phyloP scores from a whole-genome alignment of 768 basidiomycete genomes.

The Paxillus rubicundulus region DNA sequence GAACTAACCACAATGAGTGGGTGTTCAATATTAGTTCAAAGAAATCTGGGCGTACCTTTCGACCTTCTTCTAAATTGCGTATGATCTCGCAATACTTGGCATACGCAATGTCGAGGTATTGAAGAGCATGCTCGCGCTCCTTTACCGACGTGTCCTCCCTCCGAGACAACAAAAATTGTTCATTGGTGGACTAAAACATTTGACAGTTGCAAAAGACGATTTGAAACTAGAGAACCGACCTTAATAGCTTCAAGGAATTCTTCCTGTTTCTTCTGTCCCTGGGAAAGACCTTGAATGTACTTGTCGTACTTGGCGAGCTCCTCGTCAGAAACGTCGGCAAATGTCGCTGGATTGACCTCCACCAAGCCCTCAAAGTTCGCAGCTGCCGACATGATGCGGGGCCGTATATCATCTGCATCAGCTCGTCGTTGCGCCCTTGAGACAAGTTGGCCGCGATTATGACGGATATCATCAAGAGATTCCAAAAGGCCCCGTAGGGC shows the following conservation, averaged over 20 bases:
- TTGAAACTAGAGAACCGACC: slow-evolving; percentile 41
- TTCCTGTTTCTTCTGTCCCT: slow-evolving; percentile 58
- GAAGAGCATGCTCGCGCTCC: slow-evolving; percentile 77
- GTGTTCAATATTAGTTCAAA: background rate
- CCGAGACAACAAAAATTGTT: slow-evolving; percentile 70
- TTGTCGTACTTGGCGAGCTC: slow-evolving; percentile 81
- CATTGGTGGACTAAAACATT: slow-evolving; percentile 54
- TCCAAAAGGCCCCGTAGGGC: slow-evolving; percentile 73
- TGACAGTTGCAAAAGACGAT: background rate
- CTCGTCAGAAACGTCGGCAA: slow-evolving; percentile 77
- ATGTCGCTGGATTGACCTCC: slow-evolving; percentile 81
- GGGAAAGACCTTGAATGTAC: slow-evolving; percentile 58
- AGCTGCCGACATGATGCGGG: slow-evolving; percentile 64
- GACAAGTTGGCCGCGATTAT: slow-evolving; percentile 59
- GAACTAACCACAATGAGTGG: slow-evolving; percentile 50
- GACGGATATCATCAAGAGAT: slow-evolving; percentile 69
- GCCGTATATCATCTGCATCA: slow-evolving; percentile 69
- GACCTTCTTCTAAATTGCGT: slow-evolving; percentile 84
- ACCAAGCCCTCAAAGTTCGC: slow-evolving; percentile 61
- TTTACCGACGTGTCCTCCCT: slow-evolving; percentile 75
- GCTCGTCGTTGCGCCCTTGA: slow-evolving; percentile 60
- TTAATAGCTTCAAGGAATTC: slow-evolving; percentile 64
- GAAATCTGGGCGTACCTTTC: slow-evolving; percentile 50
- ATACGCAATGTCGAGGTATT: slow-evolving; percentile 80
- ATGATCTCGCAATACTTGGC: slow-evolving; percentile 85